A percentile compares a stretch with the other conserved stretches of the same genome.
These are phyloP conservation scores for Saccharomyces hybrid DNA, from an alignment of 1,139 yeast species.

Conservation along the genomic window DNA sequence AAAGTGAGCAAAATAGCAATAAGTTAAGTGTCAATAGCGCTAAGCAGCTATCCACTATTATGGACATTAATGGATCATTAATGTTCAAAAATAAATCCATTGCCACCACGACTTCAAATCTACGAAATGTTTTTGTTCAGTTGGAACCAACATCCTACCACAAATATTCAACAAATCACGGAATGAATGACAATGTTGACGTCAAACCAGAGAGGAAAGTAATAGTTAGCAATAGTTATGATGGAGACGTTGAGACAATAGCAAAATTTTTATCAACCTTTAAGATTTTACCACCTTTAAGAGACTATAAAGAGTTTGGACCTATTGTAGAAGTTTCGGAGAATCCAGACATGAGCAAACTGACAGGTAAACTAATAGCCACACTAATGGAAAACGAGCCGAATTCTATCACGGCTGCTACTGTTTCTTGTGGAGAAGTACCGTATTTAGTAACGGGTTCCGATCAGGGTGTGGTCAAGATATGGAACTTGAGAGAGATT, in stretches of 20 bases:
- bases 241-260: slow-evolving; percentile 60
- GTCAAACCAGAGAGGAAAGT: slow-evolving; percentile 12
- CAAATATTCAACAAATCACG: slow-evolving; percentile 5
- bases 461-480: slow-evolving; percentile 56
- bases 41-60: slow-evolving; percentile 10
- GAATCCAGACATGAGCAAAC: slow-evolving; percentile 27
- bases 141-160: slow-evolving; percentile 33
- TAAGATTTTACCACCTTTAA: slow-evolving; percentile 48
- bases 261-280: slow-evolving; percentile 47
- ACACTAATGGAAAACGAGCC: slow-evolving; percentile 49
- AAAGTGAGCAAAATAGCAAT: background rate
- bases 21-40: background rate
- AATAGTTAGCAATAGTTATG: slow-evolving; percentile 45
- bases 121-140: slow-evolving; percentile 59
- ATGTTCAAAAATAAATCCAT: slow-evolving; percentile 34
- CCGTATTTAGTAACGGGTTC: slow-evolving; percentile 73
- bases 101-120: slow-evolving; percentile 51
- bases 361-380: slow-evolving; percentile 48
- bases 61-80: slow-evolving; percentile 30
- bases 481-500: slow-evolving; percentile 71
- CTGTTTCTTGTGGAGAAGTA: slow-evolving; percentile 50
- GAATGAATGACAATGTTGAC: slow-evolving; percentile 1
- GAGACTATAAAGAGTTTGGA: slow-evolving; percentile 70
- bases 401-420: slow-evolving; percentile 47
- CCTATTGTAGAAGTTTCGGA: slow-evolving; percentile 14